phyloP scores from a whole-genome alignment of 805 yeast species.

The Candida endomychidarum region DNA sequence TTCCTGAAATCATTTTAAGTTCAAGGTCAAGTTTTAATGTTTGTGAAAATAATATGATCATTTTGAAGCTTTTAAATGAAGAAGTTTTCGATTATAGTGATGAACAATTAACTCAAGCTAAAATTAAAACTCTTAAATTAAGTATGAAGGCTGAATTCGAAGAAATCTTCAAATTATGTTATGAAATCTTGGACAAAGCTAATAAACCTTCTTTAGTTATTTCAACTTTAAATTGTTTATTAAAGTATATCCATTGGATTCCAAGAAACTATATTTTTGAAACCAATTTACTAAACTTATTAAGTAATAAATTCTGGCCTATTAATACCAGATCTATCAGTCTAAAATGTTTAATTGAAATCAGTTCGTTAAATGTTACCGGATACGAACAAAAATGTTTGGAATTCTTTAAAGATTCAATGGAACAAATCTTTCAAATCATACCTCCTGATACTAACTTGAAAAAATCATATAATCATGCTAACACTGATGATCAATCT shows the following conservation, averaged over 20 bases:
- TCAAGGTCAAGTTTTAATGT: constrained; percentile 85
- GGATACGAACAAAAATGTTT: constrained; percentile 57
- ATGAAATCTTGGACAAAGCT: constrained; percentile 88
- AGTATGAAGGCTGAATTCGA: constrained; percentile 89
- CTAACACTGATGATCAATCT: constrained; percentile 83
- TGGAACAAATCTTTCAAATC: constrained; percentile 66
- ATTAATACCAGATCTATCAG: constrained; percentile 80
- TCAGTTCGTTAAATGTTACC: constrained; percentile 64
- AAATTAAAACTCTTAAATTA: constrained; percentile 75
- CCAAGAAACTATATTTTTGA: constrained; percentile 89
- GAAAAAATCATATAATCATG: constrained; percentile 66
- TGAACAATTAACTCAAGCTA: constrained; percentile 95
- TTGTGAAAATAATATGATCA: constrained; percentile 96
- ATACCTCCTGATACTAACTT: constrained; percentile 76
- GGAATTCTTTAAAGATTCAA: constrained; percentile 65
- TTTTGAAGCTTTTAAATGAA: constrained; percentile 83
- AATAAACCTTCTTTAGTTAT: constrained; percentile 77
- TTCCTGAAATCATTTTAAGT: constrained; percentile 87
- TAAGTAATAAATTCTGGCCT: constrained; percentile 77
- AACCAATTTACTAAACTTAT: constrained; percentile 70
- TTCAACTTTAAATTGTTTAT: constrained; percentile 79
- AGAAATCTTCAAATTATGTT: constrained; percentile 90
- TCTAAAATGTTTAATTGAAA: constrained; percentile 91
- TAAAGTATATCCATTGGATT: constrained; percentile 91
- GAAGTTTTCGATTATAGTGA: constrained; percentile 96